Conservation (phyloP, 225 moss, liverwort and hornwort genomes). For the Lunularia cruciata region DNA sequence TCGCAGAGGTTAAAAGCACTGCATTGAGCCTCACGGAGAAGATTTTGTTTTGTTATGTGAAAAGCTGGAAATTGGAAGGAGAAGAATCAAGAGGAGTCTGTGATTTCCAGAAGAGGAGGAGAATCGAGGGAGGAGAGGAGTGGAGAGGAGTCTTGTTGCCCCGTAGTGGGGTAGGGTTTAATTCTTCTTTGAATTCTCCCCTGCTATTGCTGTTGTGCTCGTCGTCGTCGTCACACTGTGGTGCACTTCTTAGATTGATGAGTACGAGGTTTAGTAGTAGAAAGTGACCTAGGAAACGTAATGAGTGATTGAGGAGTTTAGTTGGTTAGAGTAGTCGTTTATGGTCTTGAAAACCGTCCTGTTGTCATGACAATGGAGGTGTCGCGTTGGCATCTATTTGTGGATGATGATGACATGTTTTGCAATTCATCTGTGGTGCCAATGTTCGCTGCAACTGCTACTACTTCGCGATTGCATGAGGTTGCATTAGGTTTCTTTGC, state of each 20-base stretch:
- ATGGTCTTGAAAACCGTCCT: slow-evolving; percentile 1
- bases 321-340: slow-evolving; percentile 6
- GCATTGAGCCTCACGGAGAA: too few relatives aligned
- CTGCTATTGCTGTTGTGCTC: background rate
- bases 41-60: too few relatives aligned
- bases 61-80: background rate
- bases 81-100: background rate
- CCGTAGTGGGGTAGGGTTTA: background rate
- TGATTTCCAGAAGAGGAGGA: too few relatives aligned
- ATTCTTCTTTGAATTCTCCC: background rate
- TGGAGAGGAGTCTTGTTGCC: background rate
- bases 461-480: background rate
- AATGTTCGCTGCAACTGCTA: background rate
- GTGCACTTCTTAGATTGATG: slow-evolving; percentile 5
- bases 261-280: background rate
- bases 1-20: too few relatives aligned
- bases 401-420: slow-evolving; percentile 3
- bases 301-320: background rate
- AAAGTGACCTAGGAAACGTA: background rate
- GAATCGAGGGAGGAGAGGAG: background rate
- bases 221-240: background rate
- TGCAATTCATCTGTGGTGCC: background rate
- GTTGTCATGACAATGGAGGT: background rate
- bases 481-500: slow-evolving; percentile 12
- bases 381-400: background rate